phyloP scores from a whole-genome alignment of 768 basidiomycete genomes.

The Naganishia vishniacii region DNA sequence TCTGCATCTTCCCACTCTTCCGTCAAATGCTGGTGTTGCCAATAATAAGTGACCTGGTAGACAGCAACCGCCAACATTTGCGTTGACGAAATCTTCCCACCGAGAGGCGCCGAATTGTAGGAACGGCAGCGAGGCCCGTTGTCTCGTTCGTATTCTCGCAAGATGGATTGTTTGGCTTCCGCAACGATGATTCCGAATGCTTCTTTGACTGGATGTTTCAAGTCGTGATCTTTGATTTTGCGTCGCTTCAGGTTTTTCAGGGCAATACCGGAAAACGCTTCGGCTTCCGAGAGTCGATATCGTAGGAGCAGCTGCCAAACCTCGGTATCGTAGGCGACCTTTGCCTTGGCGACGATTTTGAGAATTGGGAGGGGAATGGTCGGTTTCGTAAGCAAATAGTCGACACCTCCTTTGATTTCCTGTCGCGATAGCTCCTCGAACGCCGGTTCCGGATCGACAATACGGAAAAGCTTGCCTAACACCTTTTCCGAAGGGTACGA shows the following conservation, averaged over 20 bases:
- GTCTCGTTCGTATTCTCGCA: not conserved
- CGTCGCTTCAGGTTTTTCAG: slow-evolving; percentile 28
- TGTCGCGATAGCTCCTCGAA: slow-evolving; percentile 12
- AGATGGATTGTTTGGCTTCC: slow-evolving; percentile 5
- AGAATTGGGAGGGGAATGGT: slow-evolving; percentile 30
- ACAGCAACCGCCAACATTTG: slow-evolving; percentile 30
- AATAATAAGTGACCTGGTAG: slow-evolving; percentile 29
- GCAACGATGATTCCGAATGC: slow-evolving; percentile 36
- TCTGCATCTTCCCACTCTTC: slow-evolving; percentile 15
- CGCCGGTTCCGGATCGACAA: slow-evolving; percentile 21
- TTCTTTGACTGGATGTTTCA: slow-evolving; percentile 43
- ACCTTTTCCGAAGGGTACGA: slow-evolving; percentile 18
- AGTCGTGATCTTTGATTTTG: slow-evolving; percentile 25
- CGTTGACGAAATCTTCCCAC: slow-evolving; percentile 16
- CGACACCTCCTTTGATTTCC: slow-evolving; percentile 3
- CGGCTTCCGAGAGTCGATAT: slow-evolving; percentile 29
- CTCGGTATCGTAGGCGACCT: slow-evolving; percentile 38
- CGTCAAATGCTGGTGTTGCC: slow-evolving; percentile 4
- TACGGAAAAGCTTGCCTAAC: slow-evolving; percentile 25
- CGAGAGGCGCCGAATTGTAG: slow-evolving; percentile 7
- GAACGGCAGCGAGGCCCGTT: slow-evolving; percentile 1
- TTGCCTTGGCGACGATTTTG: slow-evolving; percentile 37
- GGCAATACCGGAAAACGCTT: slow-evolving; percentile 27
- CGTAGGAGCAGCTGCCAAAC: slow-evolving; percentile 41
- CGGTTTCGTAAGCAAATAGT: slow-evolving; percentile 8